These are phyloP conservation scores for Sporothrix sp. DNA, from an alignment of 2,329 filamentous ascomycete genomes.

Conservation along the genomic window DNA sequence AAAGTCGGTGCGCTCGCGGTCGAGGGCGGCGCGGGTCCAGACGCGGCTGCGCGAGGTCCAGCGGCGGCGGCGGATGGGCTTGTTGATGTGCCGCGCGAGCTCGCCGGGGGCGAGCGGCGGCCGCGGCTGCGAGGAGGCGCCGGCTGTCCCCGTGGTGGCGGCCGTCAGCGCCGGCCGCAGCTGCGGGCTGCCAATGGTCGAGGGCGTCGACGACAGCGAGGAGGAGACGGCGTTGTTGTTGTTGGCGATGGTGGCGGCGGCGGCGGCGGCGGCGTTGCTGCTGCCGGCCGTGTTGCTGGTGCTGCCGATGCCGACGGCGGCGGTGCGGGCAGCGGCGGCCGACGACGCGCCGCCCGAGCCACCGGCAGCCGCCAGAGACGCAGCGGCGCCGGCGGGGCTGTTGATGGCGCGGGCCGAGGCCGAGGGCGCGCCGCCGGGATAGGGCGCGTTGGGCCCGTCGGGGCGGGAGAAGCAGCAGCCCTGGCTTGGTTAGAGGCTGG, in stretches of 20 bases:
- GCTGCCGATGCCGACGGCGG: constrained; percentile 10
- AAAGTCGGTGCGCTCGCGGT: constrained; percentile 67
- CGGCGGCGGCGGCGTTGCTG: constrained; percentile 12
- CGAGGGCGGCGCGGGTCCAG: constrained; percentile 63
- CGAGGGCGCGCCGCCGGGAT: constrained; percentile 37
- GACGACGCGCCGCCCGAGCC: constrained; percentile 12
- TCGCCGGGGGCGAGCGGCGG: constrained; percentile 22
- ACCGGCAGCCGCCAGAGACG: constrained; percentile 8
- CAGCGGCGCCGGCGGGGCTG: constrained; percentile 22
- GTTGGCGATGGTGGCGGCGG: too few species aligned
- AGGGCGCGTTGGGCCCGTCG: constrained; percentile 43
- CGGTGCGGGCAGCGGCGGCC: constrained; percentile 6
- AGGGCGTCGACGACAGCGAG: constrained; percentile 8
- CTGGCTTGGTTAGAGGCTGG: too few species aligned
- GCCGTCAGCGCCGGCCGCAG: too few species aligned
- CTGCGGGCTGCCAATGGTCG: not conserved
- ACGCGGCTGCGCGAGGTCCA: constrained; percentile 54
- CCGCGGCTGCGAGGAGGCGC: constrained; percentile 11
- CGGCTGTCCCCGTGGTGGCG: too few species aligned
- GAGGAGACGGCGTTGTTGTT: constrained; percentile 19
- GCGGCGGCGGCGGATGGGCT: constrained; percentile 53
- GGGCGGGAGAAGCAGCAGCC: constrained; percentile 50
- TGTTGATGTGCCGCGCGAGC: constrained; percentile 58
- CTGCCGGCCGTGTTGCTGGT: constrained; percentile 23
- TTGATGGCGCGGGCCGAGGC: constrained; percentile 47